Percentiles rank a stretch among this genome's conserved stretches.
phyloP scores from a whole-genome alignment of 257 asterid species.

The Haberlea rhodopensis region DNA sequence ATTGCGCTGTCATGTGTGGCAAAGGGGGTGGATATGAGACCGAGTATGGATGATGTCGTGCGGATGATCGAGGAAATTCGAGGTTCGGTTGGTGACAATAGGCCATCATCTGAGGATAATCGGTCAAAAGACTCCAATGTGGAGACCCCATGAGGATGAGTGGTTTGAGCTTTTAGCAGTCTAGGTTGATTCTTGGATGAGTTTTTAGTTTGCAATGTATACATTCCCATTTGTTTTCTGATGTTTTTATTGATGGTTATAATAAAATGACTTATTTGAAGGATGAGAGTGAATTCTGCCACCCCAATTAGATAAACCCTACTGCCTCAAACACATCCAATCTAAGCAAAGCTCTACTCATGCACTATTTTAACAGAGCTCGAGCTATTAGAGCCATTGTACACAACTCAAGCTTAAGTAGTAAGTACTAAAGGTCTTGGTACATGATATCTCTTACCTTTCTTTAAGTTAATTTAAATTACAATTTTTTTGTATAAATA shows the following conservation, averaged over 20 bases:
- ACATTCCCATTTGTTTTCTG: neutral
- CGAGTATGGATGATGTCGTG: conserved; percentile 68
- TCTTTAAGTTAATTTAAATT: no score
- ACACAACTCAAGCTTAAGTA: no score
- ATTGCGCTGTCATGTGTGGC: conserved; percentile 80
- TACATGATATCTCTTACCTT: no score
- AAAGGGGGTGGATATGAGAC: conserved; percentile 58
- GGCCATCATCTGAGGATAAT: conserved; percentile 75
- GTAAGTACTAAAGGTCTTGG: no score
- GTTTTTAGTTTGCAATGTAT: neutral
- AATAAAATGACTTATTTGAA: neutral
- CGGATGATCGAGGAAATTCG: conserved; percentile 67
- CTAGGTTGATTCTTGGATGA: conserved; percentile 6
- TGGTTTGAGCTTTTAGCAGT: neutral
- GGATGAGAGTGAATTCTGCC: neutral
- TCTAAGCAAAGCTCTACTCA: no score
- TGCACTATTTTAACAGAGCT: no score
- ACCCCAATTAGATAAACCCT: no score
- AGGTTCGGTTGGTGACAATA: conserved; percentile 44
- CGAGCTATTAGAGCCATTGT: no score
- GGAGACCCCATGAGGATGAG: conserved; percentile 44
- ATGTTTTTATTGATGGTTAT: neutral
- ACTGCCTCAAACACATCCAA: no score
- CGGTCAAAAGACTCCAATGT: conserved; percentile 51
- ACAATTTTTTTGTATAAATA: no score